These are phyloP conservation scores for Daldinia sp. DNA, from an alignment of 2,329 filamentous ascomycete genomes.

Conservation along the genomic window DNA sequence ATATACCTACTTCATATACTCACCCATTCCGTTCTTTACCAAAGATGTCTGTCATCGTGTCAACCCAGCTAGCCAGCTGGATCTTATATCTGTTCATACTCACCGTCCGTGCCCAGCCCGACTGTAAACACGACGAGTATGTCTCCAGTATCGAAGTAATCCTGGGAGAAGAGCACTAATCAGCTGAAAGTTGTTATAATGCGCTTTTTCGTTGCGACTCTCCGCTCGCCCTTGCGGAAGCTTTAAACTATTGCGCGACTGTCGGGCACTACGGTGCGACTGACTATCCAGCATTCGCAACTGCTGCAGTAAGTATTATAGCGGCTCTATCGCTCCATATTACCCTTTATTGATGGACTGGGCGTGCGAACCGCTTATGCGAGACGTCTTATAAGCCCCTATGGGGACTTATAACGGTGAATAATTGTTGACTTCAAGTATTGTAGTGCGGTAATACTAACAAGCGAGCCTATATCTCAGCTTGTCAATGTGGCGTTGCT, in stretches of 20 bases:
- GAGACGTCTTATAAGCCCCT: not conserved
- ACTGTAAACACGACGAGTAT: conserved; percentile 33
- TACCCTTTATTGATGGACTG: not conserved
- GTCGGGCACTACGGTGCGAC: conserved; percentile 36
- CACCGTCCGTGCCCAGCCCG: conserved; percentile 20
- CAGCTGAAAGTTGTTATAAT: conserved; percentile 34
- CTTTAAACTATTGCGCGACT: conserved; percentile 38
- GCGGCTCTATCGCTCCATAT: not conserved
- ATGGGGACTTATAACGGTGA: not conserved
- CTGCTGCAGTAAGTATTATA: conserved; percentile 28
- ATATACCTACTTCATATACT: conserved; percentile 2
- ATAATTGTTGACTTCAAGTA: conserved; percentile 2
- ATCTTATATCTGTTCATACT: conserved; percentile 33
- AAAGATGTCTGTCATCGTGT: conserved; percentile 27
- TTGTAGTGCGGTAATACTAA: conserved; percentile 36
- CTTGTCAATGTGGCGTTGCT: conserved; percentile 35
- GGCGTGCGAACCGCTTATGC: not conserved
- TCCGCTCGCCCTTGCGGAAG: conserved; percentile 27
- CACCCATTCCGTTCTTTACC: conserved; percentile 13
- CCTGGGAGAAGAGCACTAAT: conserved; percentile 8
- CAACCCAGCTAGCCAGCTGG: conserved; percentile 23
- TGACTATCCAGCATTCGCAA: conserved; percentile 39
- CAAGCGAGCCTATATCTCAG: conserved; percentile 35
- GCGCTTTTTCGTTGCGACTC: conserved; percentile 41
- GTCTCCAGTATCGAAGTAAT: not conserved